phyloP scores from a whole-genome alignment of 179 eudicot genomes.

The Heliamphora pulchella region DNA sequence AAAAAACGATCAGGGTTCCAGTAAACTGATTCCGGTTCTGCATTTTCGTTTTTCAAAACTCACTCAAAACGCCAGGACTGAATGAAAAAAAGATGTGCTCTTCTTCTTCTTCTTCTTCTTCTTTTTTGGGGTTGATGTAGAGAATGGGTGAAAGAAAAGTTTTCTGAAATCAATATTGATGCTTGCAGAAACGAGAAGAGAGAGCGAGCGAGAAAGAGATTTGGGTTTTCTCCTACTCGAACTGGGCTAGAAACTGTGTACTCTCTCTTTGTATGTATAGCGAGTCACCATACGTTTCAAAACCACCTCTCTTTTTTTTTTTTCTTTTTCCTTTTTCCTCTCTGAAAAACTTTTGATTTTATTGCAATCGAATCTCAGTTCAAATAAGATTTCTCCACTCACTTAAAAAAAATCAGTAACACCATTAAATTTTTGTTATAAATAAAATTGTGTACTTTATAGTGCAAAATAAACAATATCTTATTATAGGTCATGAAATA shows the following conservation, averaged over 20 bases:
- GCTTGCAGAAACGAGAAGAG: neutral
- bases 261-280: neutral
- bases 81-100: neutral
- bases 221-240: neutral
- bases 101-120: neutral
- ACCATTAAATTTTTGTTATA: too few species aligned
- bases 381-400: too few species aligned
- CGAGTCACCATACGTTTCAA: too few species aligned
- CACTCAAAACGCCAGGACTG: neutral
- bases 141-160: too few species aligned
- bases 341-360: too few species aligned
- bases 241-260: neutral
- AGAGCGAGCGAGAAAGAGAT: neutral
- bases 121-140: neutral
- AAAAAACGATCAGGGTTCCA: neutral
- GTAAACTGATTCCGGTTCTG: neutral
- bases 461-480: too few species aligned
- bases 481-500: too few species aligned
- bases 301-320: too few species aligned
- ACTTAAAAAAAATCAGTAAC: too few species aligned
- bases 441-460: too few species aligned
- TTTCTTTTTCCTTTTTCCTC: too few species aligned
- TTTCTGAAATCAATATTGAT: neutral
- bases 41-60: conserved; percentile 11
- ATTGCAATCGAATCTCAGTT: too few species aligned